A percentile compares a stretch with the other conserved stretches of the same genome.
These are phyloP conservation scores for Solanum etuberosum DNA, from an alignment of 257 asterid genomes.

Conservation along the genomic window DNA sequence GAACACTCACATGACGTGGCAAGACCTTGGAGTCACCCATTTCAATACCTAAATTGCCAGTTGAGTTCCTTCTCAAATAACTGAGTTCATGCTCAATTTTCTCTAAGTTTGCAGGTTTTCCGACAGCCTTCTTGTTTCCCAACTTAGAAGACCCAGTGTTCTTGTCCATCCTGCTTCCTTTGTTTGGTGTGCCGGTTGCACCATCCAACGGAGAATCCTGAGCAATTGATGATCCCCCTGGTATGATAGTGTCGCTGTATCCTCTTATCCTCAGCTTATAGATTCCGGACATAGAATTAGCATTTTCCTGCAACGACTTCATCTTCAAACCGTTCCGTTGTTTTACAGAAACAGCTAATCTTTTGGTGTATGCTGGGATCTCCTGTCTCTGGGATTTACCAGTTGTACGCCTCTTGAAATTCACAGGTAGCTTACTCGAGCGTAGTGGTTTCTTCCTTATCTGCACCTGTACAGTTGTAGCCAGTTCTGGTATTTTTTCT, in stretches of 20 bases:
- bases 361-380: neutral
- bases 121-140: neutral
- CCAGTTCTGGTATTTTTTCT: neutral
- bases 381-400: neutral
- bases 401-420: neutral
- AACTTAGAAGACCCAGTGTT: neutral
- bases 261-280: neutral
- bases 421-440: neutral
- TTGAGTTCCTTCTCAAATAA: conserved; percentile 10
- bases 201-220: neutral
- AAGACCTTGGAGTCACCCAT: neutral
- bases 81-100: neutral
- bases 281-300: neutral
- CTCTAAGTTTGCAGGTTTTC: neutral
- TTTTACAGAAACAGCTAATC: neutral
- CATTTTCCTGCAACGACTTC: neutral
- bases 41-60: neutral
- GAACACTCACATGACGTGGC: conserved; percentile 15
- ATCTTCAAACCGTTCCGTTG: neutral
- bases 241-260: neutral
- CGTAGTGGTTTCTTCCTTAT: neutral
- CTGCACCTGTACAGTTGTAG: neutral
- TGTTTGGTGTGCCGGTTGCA: neutral
- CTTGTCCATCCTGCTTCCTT: neutral
- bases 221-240: neutral